Evolutionary conservation across 192 early-diverging fungal species (phyloP).

Genomic region (Rhizophagus sp.): DNA sequence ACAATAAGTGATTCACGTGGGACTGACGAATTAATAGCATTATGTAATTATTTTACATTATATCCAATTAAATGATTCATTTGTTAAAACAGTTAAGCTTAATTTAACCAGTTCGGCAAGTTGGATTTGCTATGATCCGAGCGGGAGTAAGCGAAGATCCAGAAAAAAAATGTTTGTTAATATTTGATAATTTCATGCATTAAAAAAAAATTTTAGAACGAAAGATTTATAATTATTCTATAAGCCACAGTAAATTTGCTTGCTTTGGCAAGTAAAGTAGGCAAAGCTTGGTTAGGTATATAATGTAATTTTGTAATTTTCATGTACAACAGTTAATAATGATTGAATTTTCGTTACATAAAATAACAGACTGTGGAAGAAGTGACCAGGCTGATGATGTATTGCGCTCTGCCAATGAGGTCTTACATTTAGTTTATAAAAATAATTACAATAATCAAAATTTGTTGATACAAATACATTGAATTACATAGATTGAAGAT

Average conservation of each 20-base stretch:
- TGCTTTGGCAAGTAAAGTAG: constrained; percentile 24
- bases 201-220: not conserved
- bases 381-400: constrained; percentile 30
- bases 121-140: constrained; percentile 20
- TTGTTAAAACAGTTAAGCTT: not conserved
- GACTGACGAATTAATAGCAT: constrained; percentile 10
- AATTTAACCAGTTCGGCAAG: constrained; percentile 9
- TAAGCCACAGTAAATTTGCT: constrained; percentile 22
- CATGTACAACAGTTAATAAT: not conserved
- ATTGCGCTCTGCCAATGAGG: constrained; percentile 15
- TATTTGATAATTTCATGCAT: not conserved
- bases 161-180: constrained; percentile 12
- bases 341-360: too few species aligned
- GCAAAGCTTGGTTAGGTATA: constrained; percentile 27
- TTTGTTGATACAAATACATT: not conserved
- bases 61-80: not conserved
- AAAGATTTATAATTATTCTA: not conserved
- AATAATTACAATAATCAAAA: too few species aligned
- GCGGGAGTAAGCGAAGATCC: not conserved
- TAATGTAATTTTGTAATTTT: not conserved
- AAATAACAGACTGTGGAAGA: constrained; percentile 24
- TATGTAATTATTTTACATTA: not conserved
- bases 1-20: not conserved
- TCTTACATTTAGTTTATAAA: not conserved
- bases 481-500: constrained; percentile 18